Percentiles rank a stretch among this genome's conserved stretches.
Evolutionary conservation across 495 filamentous ascomycete species (phyloP).

Genomic region (Xylaria bambusicola): DNA sequence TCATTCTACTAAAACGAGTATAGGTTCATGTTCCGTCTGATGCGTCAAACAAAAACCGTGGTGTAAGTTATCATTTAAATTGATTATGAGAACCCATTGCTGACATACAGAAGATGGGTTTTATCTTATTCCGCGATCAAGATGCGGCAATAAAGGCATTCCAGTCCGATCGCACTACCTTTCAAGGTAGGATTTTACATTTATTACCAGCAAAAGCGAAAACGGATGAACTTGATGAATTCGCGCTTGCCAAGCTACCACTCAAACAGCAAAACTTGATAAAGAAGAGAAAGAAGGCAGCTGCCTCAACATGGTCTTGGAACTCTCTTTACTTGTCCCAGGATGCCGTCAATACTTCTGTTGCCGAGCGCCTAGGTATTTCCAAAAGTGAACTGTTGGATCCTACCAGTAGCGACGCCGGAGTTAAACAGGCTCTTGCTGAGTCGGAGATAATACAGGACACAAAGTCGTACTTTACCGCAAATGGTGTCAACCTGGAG

Average conservation of each 20-base stretch:
- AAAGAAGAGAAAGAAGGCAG: conserved; percentile 75
- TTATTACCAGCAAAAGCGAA: conserved; percentile 81
- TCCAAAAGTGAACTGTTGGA: conserved; percentile 89
- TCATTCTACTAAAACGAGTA: conserved; percentile 34
- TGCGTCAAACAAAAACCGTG: conserved; percentile 28
- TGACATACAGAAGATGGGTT: conserved; percentile 55
- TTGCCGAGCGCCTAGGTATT: conserved; percentile 82
- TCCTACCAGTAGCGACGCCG: conserved; percentile 89
- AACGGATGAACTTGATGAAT: conserved; percentile 82
- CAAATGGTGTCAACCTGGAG: conserved; percentile 86
- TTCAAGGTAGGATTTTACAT: conserved; percentile 90
- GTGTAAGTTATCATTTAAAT: conserved; percentile 16
- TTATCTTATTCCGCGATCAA: conserved; percentile 72
- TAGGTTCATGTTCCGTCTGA: conserved; percentile 36
- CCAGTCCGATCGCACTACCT: conserved; percentile 73
- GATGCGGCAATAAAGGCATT: conserved; percentile 76
- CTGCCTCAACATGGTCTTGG: conserved; percentile 85
- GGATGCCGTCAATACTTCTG: conserved; percentile 91
- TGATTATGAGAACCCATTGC: not conserved
- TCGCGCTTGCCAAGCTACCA: conserved; percentile 81
- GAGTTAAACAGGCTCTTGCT: conserved; percentile 93
- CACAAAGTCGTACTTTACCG: conserved; percentile 84
- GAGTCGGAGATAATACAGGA: conserved; percentile 97
- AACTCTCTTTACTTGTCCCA: conserved; percentile 98
- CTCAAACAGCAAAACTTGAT: conserved; percentile 92